phyloP scores from a whole-genome alignment of 108 stramenopile genomes.

The Craspedostauros australis region DNA sequence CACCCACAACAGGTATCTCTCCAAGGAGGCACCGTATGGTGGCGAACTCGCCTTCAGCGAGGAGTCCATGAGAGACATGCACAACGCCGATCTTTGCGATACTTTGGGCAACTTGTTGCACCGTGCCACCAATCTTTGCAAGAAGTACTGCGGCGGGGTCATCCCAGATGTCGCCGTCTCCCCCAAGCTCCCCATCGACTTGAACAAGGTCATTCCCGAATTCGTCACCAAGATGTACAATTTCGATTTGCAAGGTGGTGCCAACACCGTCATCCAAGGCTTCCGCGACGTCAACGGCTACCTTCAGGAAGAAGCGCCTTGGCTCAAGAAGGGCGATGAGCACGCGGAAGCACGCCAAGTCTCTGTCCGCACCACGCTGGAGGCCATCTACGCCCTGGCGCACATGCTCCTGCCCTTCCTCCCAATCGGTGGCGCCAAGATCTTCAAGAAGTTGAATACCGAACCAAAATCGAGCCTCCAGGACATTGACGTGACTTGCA shows the following conservation, averaged over 20 bases:
- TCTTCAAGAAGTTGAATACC: constrained; percentile 88
- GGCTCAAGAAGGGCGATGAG: constrained; percentile 93
- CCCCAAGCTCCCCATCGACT: constrained; percentile 44
- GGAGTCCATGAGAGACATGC: constrained; percentile 80
- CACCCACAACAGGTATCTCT: constrained; percentile 43
- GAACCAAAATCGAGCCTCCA: constrained; percentile 47
- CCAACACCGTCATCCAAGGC: constrained; percentile 64
- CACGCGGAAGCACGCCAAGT: constrained; percentile 58
- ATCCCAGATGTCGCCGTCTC: constrained; percentile 56
- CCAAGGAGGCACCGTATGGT: constrained; percentile 91
- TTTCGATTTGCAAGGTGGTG: constrained; percentile 72
- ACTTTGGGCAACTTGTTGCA: constrained; percentile 95
- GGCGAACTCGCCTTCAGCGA: constrained; percentile 87
- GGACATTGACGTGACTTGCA: constrained; percentile 43
- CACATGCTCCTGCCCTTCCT: constrained; percentile 92
- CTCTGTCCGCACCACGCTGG: constrained; percentile 86
- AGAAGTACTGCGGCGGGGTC: constrained; percentile 82
- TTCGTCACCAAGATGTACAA: constrained; percentile 74
- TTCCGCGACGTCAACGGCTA: constrained; percentile 92
- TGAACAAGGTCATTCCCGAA: constrained; percentile 43
- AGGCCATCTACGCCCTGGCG: constrained; percentile 88
- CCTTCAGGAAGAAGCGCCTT: constrained; percentile 91
- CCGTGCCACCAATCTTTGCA: constrained; percentile 87
- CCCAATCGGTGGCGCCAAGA: constrained; percentile 70
- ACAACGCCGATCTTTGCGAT: constrained; percentile 95